A percentile compares a stretch with the other conserved stretches of the same genome.
Conservation (phyloP, 805 yeast species). For the Candida qinlingensis region DNA sequence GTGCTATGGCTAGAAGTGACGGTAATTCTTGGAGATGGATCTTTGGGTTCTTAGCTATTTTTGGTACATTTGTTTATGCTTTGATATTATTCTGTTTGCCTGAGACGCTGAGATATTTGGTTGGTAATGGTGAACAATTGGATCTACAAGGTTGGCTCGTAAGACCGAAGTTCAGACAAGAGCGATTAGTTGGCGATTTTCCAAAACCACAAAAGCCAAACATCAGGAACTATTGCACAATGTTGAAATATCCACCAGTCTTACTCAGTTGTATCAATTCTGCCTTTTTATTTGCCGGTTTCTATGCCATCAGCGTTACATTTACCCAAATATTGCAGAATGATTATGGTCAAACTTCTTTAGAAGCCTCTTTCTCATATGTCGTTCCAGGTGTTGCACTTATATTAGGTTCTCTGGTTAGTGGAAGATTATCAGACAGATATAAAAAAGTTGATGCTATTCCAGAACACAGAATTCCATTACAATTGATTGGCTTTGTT, state of each 20-base stretch:
- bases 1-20: constrained; percentile 63
- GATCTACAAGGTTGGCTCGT: constrained; percentile 22
- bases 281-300: constrained; percentile 48
- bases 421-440: constrained; percentile 44
- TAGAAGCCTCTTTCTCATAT: constrained; percentile 40
- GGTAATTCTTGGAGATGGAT: constrained; percentile 80
- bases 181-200: constrained; percentile 23
- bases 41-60: constrained; percentile 69
- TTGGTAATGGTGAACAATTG: constrained; percentile 42
- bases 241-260: constrained; percentile 40
- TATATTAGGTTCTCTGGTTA: constrained; percentile 41
- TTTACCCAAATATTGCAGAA: constrained; percentile 36
- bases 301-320: constrained; percentile 48
- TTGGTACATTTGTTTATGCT: constrained; percentile 50
- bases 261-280: constrained; percentile 40
- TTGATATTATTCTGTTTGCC: constrained; percentile 59
- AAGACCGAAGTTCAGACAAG: constrained; percentile 27
- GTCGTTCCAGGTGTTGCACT: constrained; percentile 49
- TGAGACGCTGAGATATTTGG: constrained; percentile 68
- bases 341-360: constrained; percentile 31
- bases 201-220: constrained; percentile 45
- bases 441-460: constrained; percentile 29
- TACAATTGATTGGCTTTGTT: constrained; percentile 40
- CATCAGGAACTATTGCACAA: constrained; percentile 30
- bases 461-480: constrained; percentile 42